Evolutionary conservation across 2,329 filamentous ascomycete species (phyloP), one percentile per base, ranked within the genome.

Genomic region (Neonectria ditissima): DNA sequence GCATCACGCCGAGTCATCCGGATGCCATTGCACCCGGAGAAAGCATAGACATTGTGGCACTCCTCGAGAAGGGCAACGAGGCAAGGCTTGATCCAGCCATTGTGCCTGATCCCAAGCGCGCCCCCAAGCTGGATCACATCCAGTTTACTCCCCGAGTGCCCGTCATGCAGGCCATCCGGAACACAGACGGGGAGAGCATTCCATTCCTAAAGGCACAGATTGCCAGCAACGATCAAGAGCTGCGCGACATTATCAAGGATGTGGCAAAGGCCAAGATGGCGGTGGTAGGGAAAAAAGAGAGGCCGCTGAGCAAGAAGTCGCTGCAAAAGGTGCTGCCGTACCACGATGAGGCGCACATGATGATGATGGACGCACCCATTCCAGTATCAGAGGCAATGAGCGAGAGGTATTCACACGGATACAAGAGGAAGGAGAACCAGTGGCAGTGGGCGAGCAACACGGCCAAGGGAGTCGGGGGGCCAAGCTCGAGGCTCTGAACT

Each of bases 181-280:
- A 85, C 8, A 74, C 76, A 0, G 78, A 80, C 24, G 70, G 77
- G 41, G 71, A 80, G 30, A 83, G 87, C 32, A 73, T 89, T 4
- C 80, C 84, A 9, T 96, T 96, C 75, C 85, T 98, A 54, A 90
- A 87, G 72, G 95, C 96, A 0, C 96, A 99, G 78, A 96, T 97
- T 70, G 88, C 89, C 6, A 87, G 83, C 34, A 84, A 89, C 57
- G 92, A 97, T 44, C 80, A 86, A 28, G 94, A 97, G 75, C 81
- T 98, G 2, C 84, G 84, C 13, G 85, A 91, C 1, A 89, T 97
- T 43, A 78, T 97, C 69, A 91, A 87, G 65, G 86, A 89, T 1
- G 77, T 84, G 58, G 84, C 79, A 62, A 85, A 83, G 71, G 50
- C 69, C 37, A 69, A 69, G 28, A 58, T 68, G 20, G 67, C 68